Evolutionary conservation across 2,329 filamentous ascomycete species (phyloP).

Genomic region (Calonectria honghensis): DNA sequence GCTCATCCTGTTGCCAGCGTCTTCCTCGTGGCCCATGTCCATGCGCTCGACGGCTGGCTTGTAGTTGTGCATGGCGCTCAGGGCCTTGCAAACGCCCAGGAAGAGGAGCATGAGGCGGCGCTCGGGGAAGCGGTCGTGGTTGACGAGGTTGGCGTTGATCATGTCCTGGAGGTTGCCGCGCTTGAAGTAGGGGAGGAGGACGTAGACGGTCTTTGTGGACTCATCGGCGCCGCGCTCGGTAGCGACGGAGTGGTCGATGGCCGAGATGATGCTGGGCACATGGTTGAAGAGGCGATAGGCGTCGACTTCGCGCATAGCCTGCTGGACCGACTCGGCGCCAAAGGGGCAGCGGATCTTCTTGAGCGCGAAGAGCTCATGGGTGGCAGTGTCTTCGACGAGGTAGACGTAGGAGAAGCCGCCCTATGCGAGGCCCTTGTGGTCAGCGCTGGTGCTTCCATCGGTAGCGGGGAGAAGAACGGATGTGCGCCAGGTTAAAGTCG

Average conservation of each 20-base stretch:
- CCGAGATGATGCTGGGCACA: conserved; percentile 89
- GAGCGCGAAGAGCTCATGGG: conserved; percentile 90
- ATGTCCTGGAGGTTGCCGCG: conserved; percentile 97
- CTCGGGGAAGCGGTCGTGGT: conserved; percentile 93
- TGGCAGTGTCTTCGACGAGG: conserved; percentile 92
- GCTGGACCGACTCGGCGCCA: conserved; percentile 94
- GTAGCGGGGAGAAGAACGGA: no score
- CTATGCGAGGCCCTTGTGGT: conserved; percentile 64
- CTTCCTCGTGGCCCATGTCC: conserved; percentile 69
- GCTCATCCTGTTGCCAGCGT: conserved; percentile 55
- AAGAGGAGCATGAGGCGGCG: conserved; percentile 91
- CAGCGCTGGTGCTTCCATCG: conserved; percentile 3
- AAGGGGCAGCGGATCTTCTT: conserved; percentile 99
- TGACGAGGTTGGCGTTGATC: conserved; percentile 98
- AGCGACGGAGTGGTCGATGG: conserved; percentile 87
- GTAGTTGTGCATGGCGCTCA: conserved; percentile 95
- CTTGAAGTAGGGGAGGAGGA: conserved; percentile 95
- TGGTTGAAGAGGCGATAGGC: conserved; percentile 93
- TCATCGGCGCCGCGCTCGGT: conserved; percentile 81
- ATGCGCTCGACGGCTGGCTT: conserved; percentile 70
- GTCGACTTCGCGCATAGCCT: conserved; percentile 97
- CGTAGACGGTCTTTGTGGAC: conserved; percentile 93
- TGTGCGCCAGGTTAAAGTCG: not conserved
- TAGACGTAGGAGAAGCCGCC: conserved; percentile 99
- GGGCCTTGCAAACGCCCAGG: conserved; percentile 90